Evolutionary conservation across 495 filamentous ascomycete species (phyloP), one percentile per base, ranked within the genome.

Genomic region (Daldinia grandis): DNA sequence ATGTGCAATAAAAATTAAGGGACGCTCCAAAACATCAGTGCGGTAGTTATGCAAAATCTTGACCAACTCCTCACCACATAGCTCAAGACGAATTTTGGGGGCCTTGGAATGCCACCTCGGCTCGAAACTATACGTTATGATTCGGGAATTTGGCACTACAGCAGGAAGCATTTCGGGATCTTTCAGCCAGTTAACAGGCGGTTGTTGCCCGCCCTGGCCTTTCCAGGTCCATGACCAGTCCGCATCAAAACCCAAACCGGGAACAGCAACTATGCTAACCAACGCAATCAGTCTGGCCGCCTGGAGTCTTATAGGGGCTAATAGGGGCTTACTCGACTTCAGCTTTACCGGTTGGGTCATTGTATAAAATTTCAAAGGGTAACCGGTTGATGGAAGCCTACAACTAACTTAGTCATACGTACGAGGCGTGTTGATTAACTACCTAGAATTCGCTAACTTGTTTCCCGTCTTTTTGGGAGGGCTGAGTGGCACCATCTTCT

Each of bases 221-320:
- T 40, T 38, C 47, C 60, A 54, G 7, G 14, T 54, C 60, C 47
- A 63, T 8, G 60, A 54, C 47, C 49, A 63, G 9, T 51, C 24
- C 3, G 3, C 24, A n/a, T 30, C 4, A n/a, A n/a, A 55, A 15
- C 51, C 51, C 5, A 55, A 2, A 3, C 51, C 51, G 3, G 8
- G 28, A n/a, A 55, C 30, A 4, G 51, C 51, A 4, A 55, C 1
- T 9, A 55, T 55, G 12, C 51, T 55, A 33, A 9, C 2, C 40
- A n/a, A 3, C 0, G 2, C 0, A 17, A 9, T 50, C 1, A 24
- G 44, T 21, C 1, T 0, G 14, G 21, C 1, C n/a, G n/a, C n/a
- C n/a, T n/a, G n/a, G n/a, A 25, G 3, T 50, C 0, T 49, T 50
- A 17, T 12, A 50, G 40, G 3, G 1, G 1, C 8, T 0, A 1